Percentiles rank a stretch among this genome's conserved stretches.
These are phyloP conservation scores for Pestalotiopsis sp. DNA, from an alignment of 2,329 filamentous ascomycete species.

Conservation along the genomic window DNA sequence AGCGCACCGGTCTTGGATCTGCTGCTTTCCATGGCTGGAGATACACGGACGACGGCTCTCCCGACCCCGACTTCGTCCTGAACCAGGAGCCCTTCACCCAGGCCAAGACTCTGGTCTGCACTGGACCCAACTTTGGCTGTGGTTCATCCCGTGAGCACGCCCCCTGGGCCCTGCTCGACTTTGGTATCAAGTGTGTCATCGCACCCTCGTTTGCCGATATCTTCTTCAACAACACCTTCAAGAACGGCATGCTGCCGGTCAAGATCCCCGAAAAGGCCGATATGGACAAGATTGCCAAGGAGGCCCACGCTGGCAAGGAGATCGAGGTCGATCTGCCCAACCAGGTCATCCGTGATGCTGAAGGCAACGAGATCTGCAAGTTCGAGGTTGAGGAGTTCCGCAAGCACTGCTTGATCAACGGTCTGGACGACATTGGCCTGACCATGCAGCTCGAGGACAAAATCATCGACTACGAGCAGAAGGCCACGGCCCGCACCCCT, in stretches of 20 bases:
- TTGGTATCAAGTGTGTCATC: constrained; percentile 92
- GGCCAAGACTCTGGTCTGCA: constrained; percentile 87
- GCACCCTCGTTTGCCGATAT: constrained; percentile 83
- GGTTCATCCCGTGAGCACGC: constrained; percentile 92
- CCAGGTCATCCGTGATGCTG: constrained; percentile 76
- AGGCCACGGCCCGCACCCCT: constrained; percentile 75
- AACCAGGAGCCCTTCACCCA: constrained; percentile 85
- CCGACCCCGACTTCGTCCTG: constrained; percentile 81
- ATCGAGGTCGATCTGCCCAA: constrained; percentile 87
- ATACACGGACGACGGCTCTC: constrained; percentile 70
- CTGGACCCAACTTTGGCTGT: constrained; percentile 93
- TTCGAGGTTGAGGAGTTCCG: constrained; percentile 94
- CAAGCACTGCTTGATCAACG: constrained; percentile 91
- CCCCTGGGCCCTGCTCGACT: constrained; percentile 94
- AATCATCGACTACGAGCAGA: constrained; percentile 79
- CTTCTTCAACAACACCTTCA: constrained; percentile 99
- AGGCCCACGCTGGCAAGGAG: constrained; percentile 78
- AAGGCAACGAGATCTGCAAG: constrained; percentile 70
- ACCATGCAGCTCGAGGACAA: constrained; percentile 92
- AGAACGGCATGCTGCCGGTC: constrained; percentile 97
- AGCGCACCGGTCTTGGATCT: constrained; percentile 86
- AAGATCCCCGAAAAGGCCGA: constrained; percentile 66
- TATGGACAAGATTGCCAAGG: constrained; percentile 70
- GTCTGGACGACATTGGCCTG: constrained; percentile 91
- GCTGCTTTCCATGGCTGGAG: constrained; percentile 87